These are phyloP conservation scores for Piedraia hortae DNA, from an alignment of 2,329 filamentous ascomycete species.

Conservation along the genomic window DNA sequence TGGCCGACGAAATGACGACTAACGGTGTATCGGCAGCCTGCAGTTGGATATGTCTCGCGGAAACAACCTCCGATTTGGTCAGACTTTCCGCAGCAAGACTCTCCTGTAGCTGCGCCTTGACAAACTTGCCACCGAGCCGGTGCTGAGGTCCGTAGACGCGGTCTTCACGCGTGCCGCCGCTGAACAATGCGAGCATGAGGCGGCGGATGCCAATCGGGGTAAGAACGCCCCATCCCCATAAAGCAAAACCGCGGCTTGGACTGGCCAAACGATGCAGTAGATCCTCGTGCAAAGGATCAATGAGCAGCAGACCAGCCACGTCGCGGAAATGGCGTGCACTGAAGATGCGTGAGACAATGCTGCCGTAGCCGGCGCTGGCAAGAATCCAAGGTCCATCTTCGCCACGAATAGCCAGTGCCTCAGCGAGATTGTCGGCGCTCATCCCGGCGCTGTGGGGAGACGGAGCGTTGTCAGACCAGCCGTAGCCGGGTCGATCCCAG, in stretches of 20 bases:
- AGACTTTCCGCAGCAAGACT: slow-evolving; percentile 65
- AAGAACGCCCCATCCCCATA: slow-evolving; percentile 67
- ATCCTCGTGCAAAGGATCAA: slow-evolving; percentile 78
- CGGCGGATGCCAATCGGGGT: slow-evolving; percentile 69
- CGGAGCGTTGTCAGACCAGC: slow-evolving; percentile 72
- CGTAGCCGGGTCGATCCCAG: slow-evolving; percentile 73
- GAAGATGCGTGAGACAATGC: slow-evolving; percentile 76
- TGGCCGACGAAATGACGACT: slow-evolving; percentile 57
- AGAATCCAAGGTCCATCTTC: slow-evolving; percentile 78
- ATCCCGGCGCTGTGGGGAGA: slow-evolving; percentile 84
- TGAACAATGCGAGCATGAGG: slow-evolving; percentile 53
- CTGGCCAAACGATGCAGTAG: slow-evolving; percentile 40
- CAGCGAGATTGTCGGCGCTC: slow-evolving; percentile 66
- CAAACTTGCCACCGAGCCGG: slow-evolving; percentile 53
- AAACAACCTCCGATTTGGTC: slow-evolving; percentile 54
- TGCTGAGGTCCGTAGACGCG: slow-evolving; percentile 58
- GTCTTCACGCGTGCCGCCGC: slow-evolving; percentile 52
- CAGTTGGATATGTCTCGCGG: slow-evolving; percentile 63
- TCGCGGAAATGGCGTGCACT: slow-evolving; percentile 51
- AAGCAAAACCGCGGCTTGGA: slow-evolving; percentile 45
- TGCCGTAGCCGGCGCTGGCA: slow-evolving; percentile 62
- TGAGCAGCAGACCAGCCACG: slow-evolving; percentile 52
- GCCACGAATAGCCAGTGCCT: slow-evolving; percentile 52
- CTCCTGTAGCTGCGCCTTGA: slow-evolving; percentile 83
- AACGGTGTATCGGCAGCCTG: slow-evolving; percentile 50